These are phyloP conservation scores for Gossypium sturtianum DNA, from an alignment of 345 rosid species.

Conservation along the genomic window DNA sequence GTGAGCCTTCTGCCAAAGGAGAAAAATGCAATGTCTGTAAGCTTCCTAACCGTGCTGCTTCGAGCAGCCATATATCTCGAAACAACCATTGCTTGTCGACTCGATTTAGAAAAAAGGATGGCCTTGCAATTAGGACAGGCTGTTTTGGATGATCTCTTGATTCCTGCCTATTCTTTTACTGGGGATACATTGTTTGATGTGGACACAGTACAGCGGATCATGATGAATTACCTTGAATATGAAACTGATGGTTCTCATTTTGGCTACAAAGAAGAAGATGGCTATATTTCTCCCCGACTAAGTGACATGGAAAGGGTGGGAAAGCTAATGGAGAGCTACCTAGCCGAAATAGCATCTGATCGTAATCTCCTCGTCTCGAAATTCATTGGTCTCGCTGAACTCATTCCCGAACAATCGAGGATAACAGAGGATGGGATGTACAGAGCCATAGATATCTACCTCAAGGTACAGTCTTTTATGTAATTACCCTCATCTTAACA, in stretches of 20 bases:
- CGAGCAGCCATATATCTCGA: slow-evolving; percentile 79
- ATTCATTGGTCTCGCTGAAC: slow-evolving; percentile 65
- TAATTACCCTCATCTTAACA: not conserved
- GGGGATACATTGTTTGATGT: slow-evolving; percentile 81
- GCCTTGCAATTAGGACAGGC: slow-evolving; percentile 74
- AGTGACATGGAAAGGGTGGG: slow-evolving; percentile 76
- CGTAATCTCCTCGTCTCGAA: slow-evolving; percentile 51
- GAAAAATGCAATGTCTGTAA: slow-evolving; percentile 68
- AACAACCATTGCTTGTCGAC: slow-evolving; percentile 90
- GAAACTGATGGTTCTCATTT: slow-evolving; percentile 43
- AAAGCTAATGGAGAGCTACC: slow-evolving; percentile 79
- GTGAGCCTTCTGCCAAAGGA: slow-evolving; percentile 88
- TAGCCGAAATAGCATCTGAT: slow-evolving; percentile 86
- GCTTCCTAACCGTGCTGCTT: slow-evolving; percentile 85
- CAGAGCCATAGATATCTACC: slow-evolving; percentile 81
- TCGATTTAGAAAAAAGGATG: slow-evolving; percentile 87
- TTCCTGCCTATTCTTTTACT: slow-evolving; percentile 66
- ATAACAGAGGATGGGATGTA: slow-evolving; percentile 86
- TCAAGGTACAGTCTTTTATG: slow-evolving; percentile 51
- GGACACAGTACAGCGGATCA: slow-evolving; percentile 71
- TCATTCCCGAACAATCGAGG: slow-evolving; percentile 75
- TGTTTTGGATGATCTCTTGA: slow-evolving; percentile 75
- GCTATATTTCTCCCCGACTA: slow-evolving; percentile 35
- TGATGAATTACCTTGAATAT: slow-evolving; percentile 62
- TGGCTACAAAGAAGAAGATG: slow-evolving; percentile 33